Conservation (phyloP, 495 filamentous ascomycete species). For the Daldinia childiae region DNA sequence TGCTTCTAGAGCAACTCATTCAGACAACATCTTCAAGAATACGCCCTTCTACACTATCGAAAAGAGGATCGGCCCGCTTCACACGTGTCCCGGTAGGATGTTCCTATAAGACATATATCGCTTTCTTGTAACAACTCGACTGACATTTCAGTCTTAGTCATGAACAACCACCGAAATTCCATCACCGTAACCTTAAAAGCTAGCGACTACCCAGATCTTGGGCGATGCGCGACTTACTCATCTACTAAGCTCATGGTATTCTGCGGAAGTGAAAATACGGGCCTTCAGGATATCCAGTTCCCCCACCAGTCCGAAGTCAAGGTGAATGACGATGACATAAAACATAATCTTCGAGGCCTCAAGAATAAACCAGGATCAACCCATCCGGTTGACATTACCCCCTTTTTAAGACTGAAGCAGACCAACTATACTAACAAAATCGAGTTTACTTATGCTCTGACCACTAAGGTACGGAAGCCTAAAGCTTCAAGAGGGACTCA, state of each 20-base stretch:
- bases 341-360: conserved; percentile 87
- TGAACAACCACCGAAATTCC: conserved; percentile 69
- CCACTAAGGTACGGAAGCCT: conserved; percentile 70
- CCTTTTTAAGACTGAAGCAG: conserved; percentile 71
- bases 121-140: conserved; percentile 21
- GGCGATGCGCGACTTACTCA: conserved; percentile 61
- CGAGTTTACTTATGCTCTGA: conserved; percentile 90
- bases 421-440: conserved; percentile 77
- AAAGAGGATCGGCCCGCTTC: conserved; percentile 66
- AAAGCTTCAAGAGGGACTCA: conserved; percentile 26
- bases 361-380: conserved; percentile 97
- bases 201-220: conserved; percentile 55
- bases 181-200: conserved; percentile 62
- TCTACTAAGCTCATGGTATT: conserved; percentile 79
- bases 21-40: conserved; percentile 68
- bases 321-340: conserved; percentile 86
- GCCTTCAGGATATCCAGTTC: conserved; percentile 82
- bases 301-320: conserved; percentile 92
- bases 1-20: conserved; percentile 40
- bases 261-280: conserved; percentile 68
- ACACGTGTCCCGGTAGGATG: conserved; percentile 72
- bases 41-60: conserved; percentile 80
- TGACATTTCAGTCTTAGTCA: conserved; percentile 52
- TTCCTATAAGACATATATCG: conserved; percentile 2
- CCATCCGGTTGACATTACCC: conserved; percentile 88